Evolutionary conservation across 2,329 filamentous ascomycete species (phyloP), one percentile per base, ranked within the genome.

Genomic region (Ambrosiella beaveri): DNA sequence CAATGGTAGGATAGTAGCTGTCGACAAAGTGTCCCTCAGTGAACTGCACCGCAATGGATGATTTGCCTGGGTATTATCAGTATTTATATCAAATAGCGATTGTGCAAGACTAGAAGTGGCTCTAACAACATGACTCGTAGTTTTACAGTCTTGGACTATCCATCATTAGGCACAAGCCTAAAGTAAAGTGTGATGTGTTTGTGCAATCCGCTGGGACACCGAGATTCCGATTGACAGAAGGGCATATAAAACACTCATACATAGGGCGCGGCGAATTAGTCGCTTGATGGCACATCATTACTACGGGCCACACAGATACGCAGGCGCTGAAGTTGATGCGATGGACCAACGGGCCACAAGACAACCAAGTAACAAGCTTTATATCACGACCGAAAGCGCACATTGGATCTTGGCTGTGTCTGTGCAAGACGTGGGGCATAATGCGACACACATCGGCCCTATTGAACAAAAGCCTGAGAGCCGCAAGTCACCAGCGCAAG

Each of bases 21-120:
- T 98, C 93, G 67, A 98, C 91, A 68, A 98, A 98, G 73, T 95
- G 90, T 62, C 89, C 89, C 69, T 98, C 93, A 68, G 96, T 91
- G 68, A 93, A 97, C 68, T 91, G 91, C 53, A 97, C 93, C 11
- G 93, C 95, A 63, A 98, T 82, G 57, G 91, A 97, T 19, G 89
- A 96, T 77, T 98, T 98, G 71, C 93, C 93, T 97, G 66, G 19
- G 19, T 36, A 8, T 27, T 37, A 17, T 53, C 17, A 53, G 51
- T 53, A 53, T 53, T 3, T 41, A 47, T 13, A 47, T 13, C 8
- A 41, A 27, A 27, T 27, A 27, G 27, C 27, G 3, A 27, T 27
- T 27, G 3, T 27, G 27, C 3, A 27, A 27, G 27, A 4, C 27
- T 27, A 27, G 27, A 27, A 27, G 27, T 27, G 5, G 2, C 27